Base-by-base conservation (phyloP, 2,329 filamentous ascomycete genomes). In the Xylariaceae sp. region DNA sequence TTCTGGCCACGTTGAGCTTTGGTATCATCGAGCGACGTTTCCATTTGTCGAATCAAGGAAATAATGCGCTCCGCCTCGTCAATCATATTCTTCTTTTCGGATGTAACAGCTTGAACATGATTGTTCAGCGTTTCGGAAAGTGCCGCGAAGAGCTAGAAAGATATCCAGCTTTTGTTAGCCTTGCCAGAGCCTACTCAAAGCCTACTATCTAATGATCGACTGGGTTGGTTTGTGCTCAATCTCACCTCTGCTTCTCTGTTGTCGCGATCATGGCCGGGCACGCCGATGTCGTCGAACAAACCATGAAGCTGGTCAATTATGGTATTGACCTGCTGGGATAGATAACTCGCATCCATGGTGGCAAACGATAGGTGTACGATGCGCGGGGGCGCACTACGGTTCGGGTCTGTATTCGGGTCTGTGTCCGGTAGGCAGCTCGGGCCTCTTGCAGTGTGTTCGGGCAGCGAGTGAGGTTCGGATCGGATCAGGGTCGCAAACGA, bases 241-340 rank as follows among this genome's bases (percentile, higher is more conserved):
- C 80, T 68, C 76, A 95, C 91, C 84, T 96, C 90, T 69, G 89
- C 83, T 70, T 97, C 92, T 66, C 94, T 82, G 48, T 83, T 80
- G 69, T 97, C 91, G 67, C 94, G 88, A 72, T 97, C 94, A 84
- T 96, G 91, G 67, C 77, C 84, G 31, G 92, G 84, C n/a, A 99
- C 88, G 56, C 94, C 94, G 67, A 99, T 99, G 70, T 99, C 92
- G 71, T 99, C 94, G 68, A 96, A 99, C 55, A 97, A 82, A 62
- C 88, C 88, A 73, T 97, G 92, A 58, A 99, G 81, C 74, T 96
- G 91, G 72, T 84, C 84, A 70, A 97, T 91, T 69, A 96, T 96
- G 67, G 83, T 90, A 64, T 90, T 94, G 74, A 99, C 89, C 82
- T 97, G 94, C 72, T 95, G 90, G 65, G 90, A 88, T 69, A 97